phyloP scores from a whole-genome alignment of 768 basidiomycete genomes.

The Leccinum longicurvipes region DNA sequence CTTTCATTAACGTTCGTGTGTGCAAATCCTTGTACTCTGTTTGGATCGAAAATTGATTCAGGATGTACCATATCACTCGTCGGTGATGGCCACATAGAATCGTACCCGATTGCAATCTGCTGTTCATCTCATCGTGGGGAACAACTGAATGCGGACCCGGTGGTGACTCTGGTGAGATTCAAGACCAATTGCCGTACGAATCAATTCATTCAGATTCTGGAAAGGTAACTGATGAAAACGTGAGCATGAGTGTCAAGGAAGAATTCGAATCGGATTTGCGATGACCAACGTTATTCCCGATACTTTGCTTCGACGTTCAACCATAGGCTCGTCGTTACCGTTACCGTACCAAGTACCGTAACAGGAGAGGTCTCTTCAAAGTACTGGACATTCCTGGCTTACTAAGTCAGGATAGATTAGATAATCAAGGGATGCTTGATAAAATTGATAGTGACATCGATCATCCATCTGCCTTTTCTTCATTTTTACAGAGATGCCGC shows the following conservation, averaged over 20 bases:
- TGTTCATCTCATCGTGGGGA: background rate
- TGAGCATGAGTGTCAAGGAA: background rate
- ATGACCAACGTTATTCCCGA: background rate
- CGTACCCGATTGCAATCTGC: background rate
- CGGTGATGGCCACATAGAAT: background rate
- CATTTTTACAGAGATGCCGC: conserved; percentile 50
- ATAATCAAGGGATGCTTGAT: conserved; percentile 24
- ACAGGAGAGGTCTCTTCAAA: too few relatives aligned
- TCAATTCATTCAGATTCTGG: background rate
- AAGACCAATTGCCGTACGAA: background rate
- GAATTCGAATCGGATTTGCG: background rate
- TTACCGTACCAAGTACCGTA: too few relatives aligned
- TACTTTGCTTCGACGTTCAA: too few relatives aligned
- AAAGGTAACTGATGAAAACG: background rate
- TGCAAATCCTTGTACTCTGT: background rate
- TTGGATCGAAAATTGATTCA: background rate
- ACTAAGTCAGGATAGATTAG: conserved; percentile 21
- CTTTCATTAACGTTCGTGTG: background rate
- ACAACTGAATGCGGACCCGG: background rate
- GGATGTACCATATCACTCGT: background rate
- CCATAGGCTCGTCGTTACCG: too few relatives aligned
- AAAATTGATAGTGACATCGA: conserved; percentile 25
- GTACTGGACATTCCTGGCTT: background rate
- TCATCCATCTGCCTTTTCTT: conserved; percentile 16
- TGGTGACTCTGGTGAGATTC: background rate